Evolutionary conservation across 1,284 basidiomycete species (phyloP).

Genomic region (Cryptococcus sp.): DNA sequence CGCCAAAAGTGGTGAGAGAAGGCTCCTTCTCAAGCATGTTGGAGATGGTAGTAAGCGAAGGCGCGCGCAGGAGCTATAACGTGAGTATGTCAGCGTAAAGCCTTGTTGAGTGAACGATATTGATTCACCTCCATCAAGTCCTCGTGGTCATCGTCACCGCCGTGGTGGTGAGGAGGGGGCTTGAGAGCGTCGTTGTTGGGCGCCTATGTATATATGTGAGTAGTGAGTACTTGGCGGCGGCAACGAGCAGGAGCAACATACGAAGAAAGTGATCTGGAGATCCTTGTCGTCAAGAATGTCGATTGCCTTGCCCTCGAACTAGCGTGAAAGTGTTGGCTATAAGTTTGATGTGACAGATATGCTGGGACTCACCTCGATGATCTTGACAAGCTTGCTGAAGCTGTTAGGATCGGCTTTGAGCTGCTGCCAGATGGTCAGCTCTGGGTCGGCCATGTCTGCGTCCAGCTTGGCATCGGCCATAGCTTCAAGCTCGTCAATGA

Average conservation of each 20-base stretch:
- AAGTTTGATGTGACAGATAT: neutral
- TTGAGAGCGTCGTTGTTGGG: constrained; percentile 51
- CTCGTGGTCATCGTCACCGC: constrained; percentile 38
- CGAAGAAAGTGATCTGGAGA: constrained; percentile 53
- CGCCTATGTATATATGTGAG: constrained; percentile 19
- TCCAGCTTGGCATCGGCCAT: constrained; percentile 10
- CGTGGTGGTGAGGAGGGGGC: constrained; percentile 36
- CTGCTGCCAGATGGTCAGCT: constrained; percentile 50
- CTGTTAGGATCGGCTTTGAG: constrained; percentile 44
- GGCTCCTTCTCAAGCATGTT: constrained; percentile 31
- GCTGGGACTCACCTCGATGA: constrained; percentile 43
- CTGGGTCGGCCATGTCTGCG: constrained; percentile 24
- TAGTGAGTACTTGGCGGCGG: neutral
- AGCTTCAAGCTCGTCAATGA: constrained; percentile 27
- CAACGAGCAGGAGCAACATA: constrained; percentile 14
- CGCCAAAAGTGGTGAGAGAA: constrained; percentile 19
- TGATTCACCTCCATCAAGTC: constrained; percentile 11
- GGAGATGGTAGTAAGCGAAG: constrained; percentile 35
- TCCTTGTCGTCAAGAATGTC: constrained; percentile 49
- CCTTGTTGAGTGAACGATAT: neutral
- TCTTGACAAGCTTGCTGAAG: constrained; percentile 50
- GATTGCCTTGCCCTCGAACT: constrained; percentile 43
- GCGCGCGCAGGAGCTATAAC: constrained; percentile 30
- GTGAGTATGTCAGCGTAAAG: constrained; percentile 1
- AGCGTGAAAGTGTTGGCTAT: neutral